Conservation (phyloP, 1,284 basidiomycete genomes). For the Takashimella tepidaria region DNA sequence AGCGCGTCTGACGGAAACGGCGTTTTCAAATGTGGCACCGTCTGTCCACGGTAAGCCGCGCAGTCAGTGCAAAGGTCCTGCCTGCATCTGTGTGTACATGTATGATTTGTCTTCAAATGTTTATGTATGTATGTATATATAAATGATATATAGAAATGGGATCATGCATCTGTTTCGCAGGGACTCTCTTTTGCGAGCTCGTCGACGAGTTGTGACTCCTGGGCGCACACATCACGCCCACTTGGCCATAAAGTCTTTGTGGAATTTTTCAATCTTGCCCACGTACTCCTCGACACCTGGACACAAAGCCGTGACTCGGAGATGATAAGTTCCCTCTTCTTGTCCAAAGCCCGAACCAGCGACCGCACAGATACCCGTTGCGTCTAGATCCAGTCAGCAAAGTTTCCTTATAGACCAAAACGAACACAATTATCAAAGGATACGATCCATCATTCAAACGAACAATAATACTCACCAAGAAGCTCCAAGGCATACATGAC, state of each 20-base stretch:
- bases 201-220: too few relatives aligned
- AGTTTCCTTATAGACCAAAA: too few relatives aligned
- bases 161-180: too few relatives aligned
- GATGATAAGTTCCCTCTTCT: conserved; percentile 77
- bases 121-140: background rate
- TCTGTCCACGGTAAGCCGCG: too few relatives aligned
- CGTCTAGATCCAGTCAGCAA: conserved; percentile 48
- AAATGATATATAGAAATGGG: background rate
- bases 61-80: too few relatives aligned
- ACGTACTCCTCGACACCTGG: conserved; percentile 84
- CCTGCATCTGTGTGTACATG: too few relatives aligned
- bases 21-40: too few relatives aligned
- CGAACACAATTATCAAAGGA: too few relatives aligned
- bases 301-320: conserved; percentile 80
- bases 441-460: too few relatives aligned
- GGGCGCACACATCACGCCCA: too few relatives aligned
- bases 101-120: too few relatives aligned
- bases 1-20: background rate
- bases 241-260: conserved; percentile 66
- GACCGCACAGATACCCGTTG: conserved; percentile 88
- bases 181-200: too few relatives aligned
- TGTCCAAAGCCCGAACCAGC: conserved; percentile 91
- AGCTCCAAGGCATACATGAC: conserved; percentile 78
- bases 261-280: conserved; percentile 76
- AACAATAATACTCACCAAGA: conserved; percentile 56